phyloP scores from a whole-genome alignment of 2,329 filamentous ascomycete genomes.

The Metarhizium album region DNA sequence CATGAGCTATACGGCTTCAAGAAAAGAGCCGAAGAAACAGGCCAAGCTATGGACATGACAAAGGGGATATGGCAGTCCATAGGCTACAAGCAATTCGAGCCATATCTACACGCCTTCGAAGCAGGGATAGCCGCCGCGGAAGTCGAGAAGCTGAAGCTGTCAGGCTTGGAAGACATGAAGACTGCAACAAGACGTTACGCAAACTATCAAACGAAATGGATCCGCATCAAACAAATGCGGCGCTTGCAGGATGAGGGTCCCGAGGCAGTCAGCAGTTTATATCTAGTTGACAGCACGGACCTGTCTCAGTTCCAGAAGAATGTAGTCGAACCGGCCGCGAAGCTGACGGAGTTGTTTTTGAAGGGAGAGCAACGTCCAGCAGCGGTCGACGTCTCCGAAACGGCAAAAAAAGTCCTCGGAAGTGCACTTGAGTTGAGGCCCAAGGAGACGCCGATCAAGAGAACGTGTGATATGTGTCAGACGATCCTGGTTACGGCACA shows the following conservation, averaged over 20 bases:
- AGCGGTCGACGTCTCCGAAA: conserved; percentile 36
- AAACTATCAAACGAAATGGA: conserved; percentile 76
- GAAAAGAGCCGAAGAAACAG: conserved; percentile 26
- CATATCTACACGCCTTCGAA: conserved; percentile 48
- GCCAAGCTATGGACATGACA: conserved; percentile 54
- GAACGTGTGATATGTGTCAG: conserved; percentile 64
- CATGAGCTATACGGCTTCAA: conserved; percentile 33
- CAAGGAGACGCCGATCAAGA: conserved; percentile 42
- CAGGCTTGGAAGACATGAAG: conserved; percentile 66
- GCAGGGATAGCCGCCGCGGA: conserved; percentile 20
- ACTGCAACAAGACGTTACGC: conserved; percentile 81
- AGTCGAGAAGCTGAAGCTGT: conserved; percentile 42
- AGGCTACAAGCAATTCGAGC: conserved; percentile 82
- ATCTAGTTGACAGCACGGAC: conserved; percentile 72
- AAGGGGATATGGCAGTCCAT: conserved; percentile 95
- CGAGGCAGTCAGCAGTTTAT: conserved; percentile 48
- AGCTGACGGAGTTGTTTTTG: conserved; percentile 55
- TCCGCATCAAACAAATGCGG: conserved; percentile 68
- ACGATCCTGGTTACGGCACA: conserved; percentile 48
- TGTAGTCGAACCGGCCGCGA: conserved; percentile 56
- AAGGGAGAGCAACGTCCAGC: conserved; percentile 39
- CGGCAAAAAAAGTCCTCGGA: conserved; percentile 46
- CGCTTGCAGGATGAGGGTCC: conserved; percentile 47
- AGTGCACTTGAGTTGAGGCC: conserved; percentile 31
- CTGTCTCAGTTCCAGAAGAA: conserved; percentile 46